Conservation (phyloP, 2,329 filamentous ascomycete species). For the Gnomoniopsis smithogilvyi region DNA sequence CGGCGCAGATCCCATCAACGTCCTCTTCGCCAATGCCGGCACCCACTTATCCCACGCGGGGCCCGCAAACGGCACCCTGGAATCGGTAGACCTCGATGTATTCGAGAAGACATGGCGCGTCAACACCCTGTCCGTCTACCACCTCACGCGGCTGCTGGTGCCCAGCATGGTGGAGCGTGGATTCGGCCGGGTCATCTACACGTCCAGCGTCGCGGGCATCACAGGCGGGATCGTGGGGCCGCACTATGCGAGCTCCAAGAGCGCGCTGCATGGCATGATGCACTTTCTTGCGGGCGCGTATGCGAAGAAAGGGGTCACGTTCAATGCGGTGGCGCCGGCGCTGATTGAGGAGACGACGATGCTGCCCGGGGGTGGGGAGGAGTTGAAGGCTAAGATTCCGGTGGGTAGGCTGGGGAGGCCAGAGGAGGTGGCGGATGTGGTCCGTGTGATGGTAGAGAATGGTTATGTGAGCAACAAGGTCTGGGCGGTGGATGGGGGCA, state of each 20-base stretch:
- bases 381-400: neutral
- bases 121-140: slow-evolving; percentile 7
- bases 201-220: slow-evolving; percentile 9
- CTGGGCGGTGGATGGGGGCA: slow-evolving; percentile 10
- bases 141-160: slow-evolving; percentile 7
- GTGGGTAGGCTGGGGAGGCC: slow-evolving; percentile 8
- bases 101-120: slow-evolving; percentile 15
- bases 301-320: slow-evolving; percentile 4
- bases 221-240: slow-evolving; percentile 13
- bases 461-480: slow-evolving; percentile 13
- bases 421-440: slow-evolving; percentile 12
- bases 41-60: slow-evolving; percentile 3
- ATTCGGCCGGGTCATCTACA: slow-evolving; percentile 13
- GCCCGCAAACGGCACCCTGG: slow-evolving; percentile 5
- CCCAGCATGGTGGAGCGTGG: slow-evolving; percentile 3
- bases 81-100: neutral
- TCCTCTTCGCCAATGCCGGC: slow-evolving; percentile 14
- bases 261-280: slow-evolving; percentile 12
- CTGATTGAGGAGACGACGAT: slow-evolving; percentile 10
- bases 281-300: neutral
- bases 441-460: slow-evolving; percentile 9
- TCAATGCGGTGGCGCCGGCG: slow-evolving; percentile 14
- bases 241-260: slow-evolving; percentile 12
- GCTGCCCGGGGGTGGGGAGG: slow-evolving; percentile 1
- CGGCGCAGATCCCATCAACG: slow-evolving; percentile 4